phyloP scores from a whole-genome alignment of 495 filamentous ascomycete species.

The Daldinia caldariorum region DNA sequence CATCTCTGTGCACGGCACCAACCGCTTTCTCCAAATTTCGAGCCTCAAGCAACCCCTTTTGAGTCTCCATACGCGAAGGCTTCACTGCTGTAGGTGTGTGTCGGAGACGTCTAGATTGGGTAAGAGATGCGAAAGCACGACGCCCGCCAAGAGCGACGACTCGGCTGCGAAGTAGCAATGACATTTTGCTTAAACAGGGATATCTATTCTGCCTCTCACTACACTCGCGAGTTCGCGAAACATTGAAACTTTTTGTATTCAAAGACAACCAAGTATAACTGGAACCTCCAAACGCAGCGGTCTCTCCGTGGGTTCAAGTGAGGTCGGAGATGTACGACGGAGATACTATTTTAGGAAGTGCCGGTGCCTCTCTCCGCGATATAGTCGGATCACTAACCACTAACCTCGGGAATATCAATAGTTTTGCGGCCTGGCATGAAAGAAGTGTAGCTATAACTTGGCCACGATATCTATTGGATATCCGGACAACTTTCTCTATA shows the following conservation, averaged over 20 bases:
- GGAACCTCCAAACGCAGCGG: conserved; percentile 13
- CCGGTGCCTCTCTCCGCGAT: conserved; percentile 9
- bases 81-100: conserved; percentile 29
- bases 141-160: not conserved
- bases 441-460: not conserved
- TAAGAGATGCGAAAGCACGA: conserved; percentile 32
- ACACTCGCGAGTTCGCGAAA: no score
- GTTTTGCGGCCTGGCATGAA: not conserved
- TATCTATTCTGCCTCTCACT: not conserved
- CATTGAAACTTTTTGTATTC: not conserved
- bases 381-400: not conserved
- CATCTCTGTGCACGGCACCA: conserved; percentile 61
- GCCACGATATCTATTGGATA: not conserved
- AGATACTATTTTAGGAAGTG: conserved; percentile 27
- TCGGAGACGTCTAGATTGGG: conserved; percentile 6
- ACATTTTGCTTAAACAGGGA: conserved; percentile 12
- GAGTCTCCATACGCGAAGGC: conserved; percentile 15
- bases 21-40: conserved; percentile 63
- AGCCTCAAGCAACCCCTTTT: conserved; percentile 25
- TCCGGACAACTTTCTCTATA: not conserved
- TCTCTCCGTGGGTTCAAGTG: not conserved
- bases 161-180: conserved; percentile 18
- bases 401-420: not conserved
- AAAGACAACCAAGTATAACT: not conserved
- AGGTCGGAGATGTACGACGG: conserved; percentile 19